Conservation (phyloP, 345 rosid species). For the Sonneratia alba region DNA sequence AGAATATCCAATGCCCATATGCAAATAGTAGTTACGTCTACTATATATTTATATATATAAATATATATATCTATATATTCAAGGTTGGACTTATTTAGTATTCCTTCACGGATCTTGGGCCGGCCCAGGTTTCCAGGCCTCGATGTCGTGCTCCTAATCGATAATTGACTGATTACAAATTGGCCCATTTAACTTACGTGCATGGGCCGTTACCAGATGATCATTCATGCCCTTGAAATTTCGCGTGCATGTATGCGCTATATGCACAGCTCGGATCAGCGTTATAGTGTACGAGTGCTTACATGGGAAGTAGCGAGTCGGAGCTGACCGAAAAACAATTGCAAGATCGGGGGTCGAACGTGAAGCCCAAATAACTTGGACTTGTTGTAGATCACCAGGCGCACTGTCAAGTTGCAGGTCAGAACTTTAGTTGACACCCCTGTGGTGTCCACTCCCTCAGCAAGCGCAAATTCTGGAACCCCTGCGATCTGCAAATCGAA, state of each 20-base stretch:
- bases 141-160: neutral
- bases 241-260: neutral
- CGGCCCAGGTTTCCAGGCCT: neutral
- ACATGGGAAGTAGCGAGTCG: constrained; percentile 52
- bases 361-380: constrained; percentile 75
- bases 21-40: too few species aligned
- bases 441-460: constrained; percentile 65
- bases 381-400: constrained; percentile 53
- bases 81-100: neutral
- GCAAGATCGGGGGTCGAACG: constrained; percentile 44
- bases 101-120: neutral
- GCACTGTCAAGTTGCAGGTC: constrained; percentile 51
- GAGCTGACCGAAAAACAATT: constrained; percentile 49
- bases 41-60: too few species aligned
- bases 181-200: neutral
- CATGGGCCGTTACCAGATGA: neutral
- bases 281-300: constrained; percentile 7
- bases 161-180: neutral
- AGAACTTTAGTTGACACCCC: constrained; percentile 71
- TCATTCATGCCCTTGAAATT: neutral
- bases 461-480: constrained; percentile 41
- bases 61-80: too few species aligned
- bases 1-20: too few species aligned
- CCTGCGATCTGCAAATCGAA: constrained; percentile 40
- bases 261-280: too few species aligned